A percentile compares a stretch with the other conserved stretches of the same genome.
These are phyloP conservation scores for Penicillium fuscoglaucum DNA, from an alignment of 2,329 filamentous ascomycete species.

Conservation along the genomic window DNA sequence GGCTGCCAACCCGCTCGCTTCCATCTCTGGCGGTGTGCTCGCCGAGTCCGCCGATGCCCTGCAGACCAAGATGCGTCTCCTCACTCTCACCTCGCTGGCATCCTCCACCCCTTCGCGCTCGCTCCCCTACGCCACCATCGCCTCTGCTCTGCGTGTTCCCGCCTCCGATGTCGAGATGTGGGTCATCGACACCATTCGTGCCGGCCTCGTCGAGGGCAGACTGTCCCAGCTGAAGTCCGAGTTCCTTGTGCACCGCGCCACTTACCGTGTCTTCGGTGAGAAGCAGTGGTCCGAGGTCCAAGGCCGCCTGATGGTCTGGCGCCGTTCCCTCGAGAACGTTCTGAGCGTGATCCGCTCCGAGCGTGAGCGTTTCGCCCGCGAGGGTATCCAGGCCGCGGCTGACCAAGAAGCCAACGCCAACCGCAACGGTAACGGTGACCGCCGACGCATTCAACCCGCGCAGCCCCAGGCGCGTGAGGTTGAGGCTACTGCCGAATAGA, in stretches of 20 bases:
- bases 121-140: constrained; percentile 83
- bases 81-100: constrained; percentile 88
- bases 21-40: constrained; percentile 80
- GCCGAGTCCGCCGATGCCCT: constrained; percentile 74
- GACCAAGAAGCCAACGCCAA: constrained; percentile 35
- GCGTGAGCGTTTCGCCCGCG: constrained; percentile 74
- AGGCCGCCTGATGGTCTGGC: constrained; percentile 87
- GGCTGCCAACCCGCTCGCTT: constrained; percentile 53
- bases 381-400: constrained; percentile 62
- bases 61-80: constrained; percentile 91
- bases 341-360: constrained; percentile 75
- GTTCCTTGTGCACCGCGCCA: constrained; percentile 93
- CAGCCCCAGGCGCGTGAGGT: constrained; percentile 34
- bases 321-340: constrained; percentile 75
- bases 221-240: constrained; percentile 88
- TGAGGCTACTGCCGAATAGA: constrained; percentile 35
- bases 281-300: constrained; percentile 98
- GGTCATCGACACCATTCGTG: constrained; percentile 97
- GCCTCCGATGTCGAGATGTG: constrained; percentile 89
- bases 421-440: constrained; percentile 28
- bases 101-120: constrained; percentile 80
- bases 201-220: constrained; percentile 93
- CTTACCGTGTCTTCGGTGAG: constrained; percentile 94
- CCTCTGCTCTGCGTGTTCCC: constrained; percentile 79
- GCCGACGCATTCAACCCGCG: constrained; percentile 34